These are phyloP conservation scores for Anthracocystis panici-leucophaei DNA, from an alignment of 1,284 basidiomycete species.

Conservation along the genomic window DNA sequence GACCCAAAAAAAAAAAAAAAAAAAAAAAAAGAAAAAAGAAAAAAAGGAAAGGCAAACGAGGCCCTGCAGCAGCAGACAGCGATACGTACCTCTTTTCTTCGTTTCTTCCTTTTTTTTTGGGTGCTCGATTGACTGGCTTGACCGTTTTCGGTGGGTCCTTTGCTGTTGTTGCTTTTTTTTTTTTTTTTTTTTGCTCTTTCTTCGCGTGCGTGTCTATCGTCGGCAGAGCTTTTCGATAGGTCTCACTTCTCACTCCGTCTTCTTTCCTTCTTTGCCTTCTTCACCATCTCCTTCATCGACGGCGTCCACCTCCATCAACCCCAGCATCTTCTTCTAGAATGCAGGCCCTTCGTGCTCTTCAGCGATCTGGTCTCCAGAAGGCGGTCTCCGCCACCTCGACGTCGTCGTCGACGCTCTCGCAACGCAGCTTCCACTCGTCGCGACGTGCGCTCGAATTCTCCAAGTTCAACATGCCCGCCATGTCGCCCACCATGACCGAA, in stretches of 20 bases:
- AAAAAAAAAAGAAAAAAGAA: neutral
- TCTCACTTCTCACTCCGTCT: neutral
- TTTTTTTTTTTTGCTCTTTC: neutral
- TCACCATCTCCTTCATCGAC: conserved; percentile 18
- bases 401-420: conserved; percentile 40
- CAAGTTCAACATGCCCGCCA: conserved; percentile 95
- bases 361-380: conserved; percentile 54
- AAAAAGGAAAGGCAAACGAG: neutral
- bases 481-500: conserved; percentile 99
- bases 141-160: conserved; percentile 1
- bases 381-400: conserved; percentile 42
- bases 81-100: neutral
- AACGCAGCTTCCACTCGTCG: conserved; percentile 55
- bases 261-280: conserved; percentile 1
- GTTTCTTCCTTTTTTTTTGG: conserved; percentile 1
- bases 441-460: conserved; percentile 51
- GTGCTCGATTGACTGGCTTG: conserved; percentile 1
- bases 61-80: conserved; percentile 5
- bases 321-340: conserved; percentile 18
- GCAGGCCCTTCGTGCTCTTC: conserved; percentile 54
- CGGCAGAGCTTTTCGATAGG: neutral
- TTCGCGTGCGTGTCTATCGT: conserved; percentile 10
- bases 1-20: neutral
- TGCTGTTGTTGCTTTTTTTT: neutral
- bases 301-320: conserved; percentile 4